Evolutionary conservation across 345 rosid species (phyloP).

Genomic region (Lepidium aucheri): DNA sequence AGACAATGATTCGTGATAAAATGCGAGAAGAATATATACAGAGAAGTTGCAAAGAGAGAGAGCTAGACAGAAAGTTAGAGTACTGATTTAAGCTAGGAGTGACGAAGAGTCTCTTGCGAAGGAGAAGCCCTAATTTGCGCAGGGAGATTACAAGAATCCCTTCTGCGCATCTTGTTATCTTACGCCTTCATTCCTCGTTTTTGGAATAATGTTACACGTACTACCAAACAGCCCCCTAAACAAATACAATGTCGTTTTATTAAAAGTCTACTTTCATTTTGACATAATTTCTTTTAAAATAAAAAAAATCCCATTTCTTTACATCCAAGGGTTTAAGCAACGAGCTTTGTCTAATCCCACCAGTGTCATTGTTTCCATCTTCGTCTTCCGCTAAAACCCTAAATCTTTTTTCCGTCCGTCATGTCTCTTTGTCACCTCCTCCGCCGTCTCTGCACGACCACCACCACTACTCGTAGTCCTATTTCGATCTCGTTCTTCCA

Average conservation of each 20-base stretch:
- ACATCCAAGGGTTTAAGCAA: constrained; percentile 22
- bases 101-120: constrained; percentile 11
- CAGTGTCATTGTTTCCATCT: background rate
- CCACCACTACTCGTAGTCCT: background rate
- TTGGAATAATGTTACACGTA: background rate
- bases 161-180: constrained; percentile 49
- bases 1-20: background rate
- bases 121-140: constrained; percentile 78
- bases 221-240: constrained; percentile 10
- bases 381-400: constrained; percentile 25
- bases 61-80: constrained; percentile 2
- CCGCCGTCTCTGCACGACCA: constrained; percentile 13
- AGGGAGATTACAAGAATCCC: constrained; percentile 35
- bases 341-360: background rate
- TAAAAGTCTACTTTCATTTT: background rate
- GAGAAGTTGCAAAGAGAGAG: background rate
- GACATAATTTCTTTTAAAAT: background rate
- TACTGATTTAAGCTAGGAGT: constrained; percentile 24
- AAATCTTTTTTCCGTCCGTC: background rate
- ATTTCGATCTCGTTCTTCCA: constrained; percentile 12
- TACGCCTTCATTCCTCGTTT: constrained; percentile 29
- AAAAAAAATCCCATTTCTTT: background rate
- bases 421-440: constrained; percentile 56
- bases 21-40: background rate
- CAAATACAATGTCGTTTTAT: background rate